phyloP scores from a whole-genome alignment of 495 filamentous ascomycete species.

The Glonium stellatum region DNA sequence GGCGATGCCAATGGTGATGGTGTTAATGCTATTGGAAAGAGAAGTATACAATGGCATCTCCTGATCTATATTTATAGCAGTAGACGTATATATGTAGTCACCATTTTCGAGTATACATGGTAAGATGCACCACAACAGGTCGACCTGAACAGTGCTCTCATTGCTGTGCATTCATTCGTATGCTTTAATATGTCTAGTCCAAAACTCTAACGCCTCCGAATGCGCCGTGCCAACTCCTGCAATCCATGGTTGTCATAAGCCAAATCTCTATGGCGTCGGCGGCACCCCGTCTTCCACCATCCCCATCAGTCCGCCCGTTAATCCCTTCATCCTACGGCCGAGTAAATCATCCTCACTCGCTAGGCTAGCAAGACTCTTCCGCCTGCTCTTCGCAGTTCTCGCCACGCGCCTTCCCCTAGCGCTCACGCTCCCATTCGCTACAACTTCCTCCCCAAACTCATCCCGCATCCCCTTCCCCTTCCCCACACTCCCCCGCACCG shows the following conservation, averaged over 20 bases:
- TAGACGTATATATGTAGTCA: too few species aligned
- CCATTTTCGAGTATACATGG: too few species aligned
- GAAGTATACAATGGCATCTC: too few species aligned
- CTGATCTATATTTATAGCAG: too few species aligned
- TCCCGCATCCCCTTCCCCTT: slow-evolving; percentile 3
- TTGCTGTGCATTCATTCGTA: too few species aligned
- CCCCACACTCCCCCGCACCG: slow-evolving; percentile 34
- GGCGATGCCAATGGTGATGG: too few species aligned
- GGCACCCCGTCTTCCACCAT: slow-evolving; percentile 40
- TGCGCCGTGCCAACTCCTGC: neutral
- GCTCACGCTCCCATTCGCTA: slow-evolving; percentile 5
- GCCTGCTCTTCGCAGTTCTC: slow-evolving; percentile 36
- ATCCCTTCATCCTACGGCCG: slow-evolving; percentile 73
- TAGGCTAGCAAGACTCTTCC: slow-evolving; percentile 62
- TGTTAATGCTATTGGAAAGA: too few species aligned
- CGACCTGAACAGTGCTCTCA: too few species aligned
- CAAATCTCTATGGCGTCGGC: slow-evolving; percentile 2
- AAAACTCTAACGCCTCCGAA: neutral
- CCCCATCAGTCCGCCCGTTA: slow-evolving; percentile 74
- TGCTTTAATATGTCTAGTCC: too few species aligned
- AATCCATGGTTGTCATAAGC: neutral
- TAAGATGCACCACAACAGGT: too few species aligned
- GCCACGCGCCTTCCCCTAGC: slow-evolving; percentile 30
- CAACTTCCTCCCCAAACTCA: neutral
- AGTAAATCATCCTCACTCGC: slow-evolving; percentile 80